phyloP scores from a whole-genome alignment of 495 filamentous ascomycete genomes.

The Aspergillus ostianus region DNA sequence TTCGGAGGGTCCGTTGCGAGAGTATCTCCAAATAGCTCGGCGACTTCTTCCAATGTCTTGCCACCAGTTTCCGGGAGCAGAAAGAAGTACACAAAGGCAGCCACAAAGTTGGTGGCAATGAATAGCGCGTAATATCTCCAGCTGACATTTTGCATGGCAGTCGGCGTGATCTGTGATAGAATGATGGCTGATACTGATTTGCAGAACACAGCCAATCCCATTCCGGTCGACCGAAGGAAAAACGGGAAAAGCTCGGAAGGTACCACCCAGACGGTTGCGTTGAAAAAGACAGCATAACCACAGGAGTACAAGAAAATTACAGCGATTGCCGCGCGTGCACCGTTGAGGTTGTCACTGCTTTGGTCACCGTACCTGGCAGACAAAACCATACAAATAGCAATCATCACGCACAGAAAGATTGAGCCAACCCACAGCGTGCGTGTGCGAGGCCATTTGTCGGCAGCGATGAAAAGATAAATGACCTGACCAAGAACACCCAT shows the following conservation, averaged over 20 bases:
- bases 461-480: slow-evolving; percentile 20
- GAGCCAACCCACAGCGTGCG: slow-evolving; percentile 22
- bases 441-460: slow-evolving; percentile 20
- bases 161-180: slow-evolving; percentile 40
- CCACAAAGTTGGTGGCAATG: slow-evolving; percentile 31
- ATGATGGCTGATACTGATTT: slow-evolving; percentile 25
- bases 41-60: slow-evolving; percentile 46
- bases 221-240: slow-evolving; percentile 18
- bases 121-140: slow-evolving; percentile 44
- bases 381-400: slow-evolving; percentile 22
- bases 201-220: slow-evolving; percentile 21
- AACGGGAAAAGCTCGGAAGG: slow-evolving; percentile 21
- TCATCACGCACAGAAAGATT: slow-evolving; percentile 19
- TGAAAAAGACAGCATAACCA: slow-evolving; percentile 31
- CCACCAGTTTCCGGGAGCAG: slow-evolving; percentile 47
- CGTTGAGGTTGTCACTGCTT: slow-evolving; percentile 8
- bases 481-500: slow-evolving; percentile 22
- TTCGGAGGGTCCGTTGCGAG: neutral
- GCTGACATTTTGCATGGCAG: slow-evolving; percentile 33
- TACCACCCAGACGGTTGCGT: slow-evolving; percentile 25
- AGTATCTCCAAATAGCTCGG: slow-evolving; percentile 44
- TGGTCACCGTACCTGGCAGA: slow-evolving; percentile 16
- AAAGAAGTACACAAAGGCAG: slow-evolving; percentile 39
- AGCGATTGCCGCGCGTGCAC: slow-evolving; percentile 20
- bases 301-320: slow-evolving; percentile 25